Base-by-base conservation (phyloP, 192 early-diverging fungal genomes). In the Backusella tarrabulga region DNA sequence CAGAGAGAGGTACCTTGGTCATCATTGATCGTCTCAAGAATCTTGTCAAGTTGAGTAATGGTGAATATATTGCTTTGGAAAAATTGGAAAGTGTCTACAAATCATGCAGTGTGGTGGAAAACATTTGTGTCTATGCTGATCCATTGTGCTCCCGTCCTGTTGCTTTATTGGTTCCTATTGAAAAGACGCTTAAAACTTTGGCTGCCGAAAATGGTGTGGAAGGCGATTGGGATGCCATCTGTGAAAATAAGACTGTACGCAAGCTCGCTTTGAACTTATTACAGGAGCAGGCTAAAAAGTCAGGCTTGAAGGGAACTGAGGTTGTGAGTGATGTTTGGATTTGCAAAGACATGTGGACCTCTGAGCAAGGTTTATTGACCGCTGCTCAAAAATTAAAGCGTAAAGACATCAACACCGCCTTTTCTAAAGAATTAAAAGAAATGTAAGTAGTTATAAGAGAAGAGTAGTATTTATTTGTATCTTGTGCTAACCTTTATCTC, bases 311-410 rank as follows among this genome's bases (percentile, higher is more conserved):
- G 78, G 84, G 87, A n/a, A 87, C 91, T 35, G 96, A 99, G 83
- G 83, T 92, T 68, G 75, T 98, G 36, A 79, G 87, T 8, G 87
- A 85, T 56, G 87, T 98, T 19, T 84, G 85, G 50, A 70, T 99
- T 46, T 88, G 87, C 68, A 76, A 82, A 3, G 95, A 94, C 41
- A 87, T 94, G 77, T 99, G 98, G 98, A 98, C 96, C 3, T 89
- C 96, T 14, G 91, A 99, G 83, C 71, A 82, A 76, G 91, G 88
- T 32, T 79, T 92, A 71, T 82, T 95, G 79, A 99, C 98, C 36
- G 93, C 98, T 12, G 96, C 97, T n/a, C 93, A 92, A 83, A 98
- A 98, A 85, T 81, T 98, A 69, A 93, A 96, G 67, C 90, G 97
- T 50, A 89, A 88, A 42, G 93, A 87, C 23, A 92, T 99, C 35